These are phyloP conservation scores for Nicotiana benthamiana DNA, from an alignment of 257 asterid genomes.

Conservation along the genomic window DNA sequence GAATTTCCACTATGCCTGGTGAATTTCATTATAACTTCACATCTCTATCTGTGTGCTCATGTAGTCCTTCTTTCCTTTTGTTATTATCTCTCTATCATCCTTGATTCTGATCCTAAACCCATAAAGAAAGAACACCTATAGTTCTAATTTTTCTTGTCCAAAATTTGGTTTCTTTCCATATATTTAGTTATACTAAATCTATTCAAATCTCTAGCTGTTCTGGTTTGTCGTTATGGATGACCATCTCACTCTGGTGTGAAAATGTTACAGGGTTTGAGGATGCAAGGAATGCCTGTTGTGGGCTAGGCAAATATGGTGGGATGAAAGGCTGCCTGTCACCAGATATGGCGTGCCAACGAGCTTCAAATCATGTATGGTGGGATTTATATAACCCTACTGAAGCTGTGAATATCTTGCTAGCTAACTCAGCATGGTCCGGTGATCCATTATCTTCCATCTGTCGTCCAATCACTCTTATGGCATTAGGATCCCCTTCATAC, in stretches of 20 bases:
- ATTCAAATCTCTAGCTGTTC: background rate
- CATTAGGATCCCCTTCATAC: conserved; percentile 20
- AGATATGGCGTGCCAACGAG: conserved; percentile 38
- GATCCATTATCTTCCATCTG: conserved; percentile 34
- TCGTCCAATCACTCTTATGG: conserved; percentile 45
- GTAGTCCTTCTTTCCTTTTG: background rate
- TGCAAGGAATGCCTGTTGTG: conserved; percentile 53
- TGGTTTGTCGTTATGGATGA: background rate
- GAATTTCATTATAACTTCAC: too few relatives aligned
- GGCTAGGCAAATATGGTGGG: conserved; percentile 30
- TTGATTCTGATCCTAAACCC: background rate
- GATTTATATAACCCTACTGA: conserved; percentile 59
- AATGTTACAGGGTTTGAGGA: conserved; percentile 40
- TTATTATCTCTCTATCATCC: background rate
- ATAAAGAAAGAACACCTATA: background rate
- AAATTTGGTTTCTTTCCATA: background rate
- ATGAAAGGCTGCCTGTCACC: conserved; percentile 36
- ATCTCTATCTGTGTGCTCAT: background rate
- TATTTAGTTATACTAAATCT: background rate
- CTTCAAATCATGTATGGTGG: conserved; percentile 57
- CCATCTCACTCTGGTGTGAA: background rate
- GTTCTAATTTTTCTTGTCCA: background rate
- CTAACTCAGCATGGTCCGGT: conserved; percentile 48
- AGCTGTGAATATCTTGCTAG: conserved; percentile 35
- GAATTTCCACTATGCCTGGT: background rate